Percentiles rank a stretch among this genome's conserved stretches.
phyloP scores from a whole-genome alignment of 2,329 filamentous ascomycete species.

The Catunica adiposa region DNA sequence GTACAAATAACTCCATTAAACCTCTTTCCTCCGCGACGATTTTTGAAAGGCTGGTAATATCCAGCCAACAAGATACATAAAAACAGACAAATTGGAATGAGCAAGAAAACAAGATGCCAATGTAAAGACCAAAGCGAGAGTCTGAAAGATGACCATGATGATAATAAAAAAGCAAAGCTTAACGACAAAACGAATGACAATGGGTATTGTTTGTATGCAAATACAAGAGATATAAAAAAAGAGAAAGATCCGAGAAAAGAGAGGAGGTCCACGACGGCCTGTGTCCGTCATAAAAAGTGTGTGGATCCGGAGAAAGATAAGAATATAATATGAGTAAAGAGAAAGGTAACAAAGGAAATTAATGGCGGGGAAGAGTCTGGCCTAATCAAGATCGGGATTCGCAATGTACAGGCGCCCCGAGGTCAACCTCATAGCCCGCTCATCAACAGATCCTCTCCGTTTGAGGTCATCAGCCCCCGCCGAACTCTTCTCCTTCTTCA shows the following conservation, averaged over 20 bases:
- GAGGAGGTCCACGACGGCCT: neutral
- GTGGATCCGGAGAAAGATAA: no score
- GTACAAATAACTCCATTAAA: neutral
- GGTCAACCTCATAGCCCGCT: constrained; percentile 60
- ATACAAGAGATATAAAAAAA: constrained; percentile 7
- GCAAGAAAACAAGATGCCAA: constrained; percentile 1
- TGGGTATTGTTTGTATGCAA: constrained; percentile 14
- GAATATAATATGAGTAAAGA: neutral
- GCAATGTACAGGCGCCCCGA: constrained; percentile 65
- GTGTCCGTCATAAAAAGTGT: constrained; percentile 2
- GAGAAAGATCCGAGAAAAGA: constrained; percentile 2
- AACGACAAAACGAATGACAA: constrained; percentile 8
- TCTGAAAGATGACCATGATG: neutral
- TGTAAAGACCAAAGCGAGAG: neutral
- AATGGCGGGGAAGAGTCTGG: neutral
- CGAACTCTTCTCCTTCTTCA: constrained; percentile 48
- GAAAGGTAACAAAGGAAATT: neutral
- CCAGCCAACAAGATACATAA: neutral
- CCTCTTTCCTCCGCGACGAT: neutral
- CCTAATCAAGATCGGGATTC: constrained; percentile 49
- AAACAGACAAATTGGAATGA: neutral
- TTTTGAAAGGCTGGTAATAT: neutral
- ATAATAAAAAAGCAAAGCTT: neutral
- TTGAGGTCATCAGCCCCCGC: constrained; percentile 56
- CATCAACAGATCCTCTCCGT: constrained; percentile 68